These are phyloP conservation scores for Colletotrichum navitas DNA, from an alignment of 2,329 filamentous ascomycete genomes.

Conservation along the genomic window DNA sequence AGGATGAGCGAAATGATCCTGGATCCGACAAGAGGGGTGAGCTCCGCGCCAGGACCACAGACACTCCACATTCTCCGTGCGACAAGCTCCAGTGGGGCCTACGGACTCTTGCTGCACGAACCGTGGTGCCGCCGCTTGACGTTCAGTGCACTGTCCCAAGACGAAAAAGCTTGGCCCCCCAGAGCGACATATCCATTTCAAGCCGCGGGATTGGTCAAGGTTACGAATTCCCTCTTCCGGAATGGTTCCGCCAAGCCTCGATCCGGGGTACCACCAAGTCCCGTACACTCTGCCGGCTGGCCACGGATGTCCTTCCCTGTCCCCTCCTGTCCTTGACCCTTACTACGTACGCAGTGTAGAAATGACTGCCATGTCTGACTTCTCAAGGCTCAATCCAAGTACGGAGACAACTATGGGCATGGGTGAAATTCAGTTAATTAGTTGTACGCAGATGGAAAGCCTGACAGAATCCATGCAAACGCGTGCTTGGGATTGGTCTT, in stretches of 20 bases:
- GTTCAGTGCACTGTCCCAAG: slow-evolving; percentile 2
- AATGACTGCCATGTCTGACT: neutral
- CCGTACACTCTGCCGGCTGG: slow-evolving; percentile 24
- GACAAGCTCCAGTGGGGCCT: neutral
- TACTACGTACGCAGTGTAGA: neutral
- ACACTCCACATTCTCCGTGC: slow-evolving; percentile 5
- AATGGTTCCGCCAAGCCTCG: neutral
- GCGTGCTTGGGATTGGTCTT: neutral
- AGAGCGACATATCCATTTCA: neutral
- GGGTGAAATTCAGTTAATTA: neutral
- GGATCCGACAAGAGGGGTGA: neutral
- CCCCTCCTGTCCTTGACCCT: neutral
- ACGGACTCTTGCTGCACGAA: neutral
- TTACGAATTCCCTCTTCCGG: slow-evolving; percentile 28
- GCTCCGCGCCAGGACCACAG: neutral
- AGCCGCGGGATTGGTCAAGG: slow-evolving; percentile 14
- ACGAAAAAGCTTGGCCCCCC: slow-evolving; percentile 25
- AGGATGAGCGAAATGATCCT: slow-evolving; percentile 1
- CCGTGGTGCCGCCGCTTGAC: slow-evolving; percentile 2
- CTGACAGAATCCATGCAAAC: neutral
- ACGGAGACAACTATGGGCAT: neutral
- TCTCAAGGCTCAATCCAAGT: neutral
- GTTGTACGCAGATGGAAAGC: neutral
- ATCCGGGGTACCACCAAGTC: neutral
- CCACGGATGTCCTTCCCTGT: neutral